phyloP scores from a whole-genome alignment of 2,329 filamentous ascomycete species.

The Neonectria faginata region DNA sequence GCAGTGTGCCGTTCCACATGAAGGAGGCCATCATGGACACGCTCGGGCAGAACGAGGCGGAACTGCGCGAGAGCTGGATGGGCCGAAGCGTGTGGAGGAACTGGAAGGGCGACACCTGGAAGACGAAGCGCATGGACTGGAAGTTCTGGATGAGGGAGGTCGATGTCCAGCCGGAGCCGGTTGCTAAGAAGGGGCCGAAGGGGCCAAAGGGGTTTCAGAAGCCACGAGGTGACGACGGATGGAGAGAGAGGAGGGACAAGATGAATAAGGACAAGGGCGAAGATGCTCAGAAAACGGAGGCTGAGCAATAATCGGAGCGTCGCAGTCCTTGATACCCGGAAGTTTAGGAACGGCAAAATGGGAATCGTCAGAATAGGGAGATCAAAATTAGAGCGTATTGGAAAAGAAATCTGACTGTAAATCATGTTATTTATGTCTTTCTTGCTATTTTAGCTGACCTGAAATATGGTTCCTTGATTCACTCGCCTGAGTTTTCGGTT shows the following conservation, averaged over 20 bases:
- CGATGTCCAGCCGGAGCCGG: conserved; percentile 38
- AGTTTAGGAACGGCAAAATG: conserved; percentile 4
- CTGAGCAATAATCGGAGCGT: conserved; percentile 15
- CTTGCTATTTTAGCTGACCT: too few relatives aligned
- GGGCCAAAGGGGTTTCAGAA: conserved; percentile 16
- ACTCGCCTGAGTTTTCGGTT: neutral
- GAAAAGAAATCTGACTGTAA: neutral
- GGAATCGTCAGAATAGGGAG: neutral
- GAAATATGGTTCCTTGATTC: neutral
- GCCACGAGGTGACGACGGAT: conserved; percentile 11
- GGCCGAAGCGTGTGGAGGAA: conserved; percentile 68
- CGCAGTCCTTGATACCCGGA: conserved; percentile 12
- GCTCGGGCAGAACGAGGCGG: conserved; percentile 60
- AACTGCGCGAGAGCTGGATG: conserved; percentile 65
- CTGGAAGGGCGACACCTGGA: conserved; percentile 71
- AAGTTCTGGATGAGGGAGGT: conserved; percentile 67
- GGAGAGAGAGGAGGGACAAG: conserved; percentile 30
- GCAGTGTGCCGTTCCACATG: conserved; percentile 66
- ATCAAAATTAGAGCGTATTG: neutral
- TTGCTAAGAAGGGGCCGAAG: conserved; percentile 33
- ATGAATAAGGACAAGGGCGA: conserved; percentile 26
- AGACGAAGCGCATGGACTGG: conserved; percentile 65
- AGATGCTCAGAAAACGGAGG: conserved; percentile 19
- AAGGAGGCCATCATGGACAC: conserved; percentile 67
- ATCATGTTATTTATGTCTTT: neutral